Base-by-base conservation (phyloP, 805 yeast genomes). In the Saccharomycopsis vini region DNA sequence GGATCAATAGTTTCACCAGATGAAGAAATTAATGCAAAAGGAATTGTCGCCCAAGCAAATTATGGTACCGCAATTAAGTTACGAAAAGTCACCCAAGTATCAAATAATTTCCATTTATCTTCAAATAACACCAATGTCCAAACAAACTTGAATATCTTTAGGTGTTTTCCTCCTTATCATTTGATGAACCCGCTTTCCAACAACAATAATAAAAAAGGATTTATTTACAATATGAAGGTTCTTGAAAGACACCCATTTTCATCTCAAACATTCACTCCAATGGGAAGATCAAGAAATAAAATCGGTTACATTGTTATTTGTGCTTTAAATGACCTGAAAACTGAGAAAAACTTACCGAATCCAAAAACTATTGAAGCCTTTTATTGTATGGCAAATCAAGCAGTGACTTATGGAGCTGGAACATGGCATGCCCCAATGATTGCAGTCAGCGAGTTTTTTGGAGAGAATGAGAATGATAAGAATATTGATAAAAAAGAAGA, bases 391-490 rank as follows among this genome's bases (percentile, higher is more conserved):
- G 95, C 95, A 0, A 80, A 84, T 58, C 95, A 88, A 56, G 84
- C 95, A 0, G 87, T 89, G 3, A 89, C 96, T 0, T 88, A 88
- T 59, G 94, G 88, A 0, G 75, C 72, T 5, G 72, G 82, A 1
- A 75, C 81, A 3, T 89, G 97, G 97, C 97, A 89, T 59, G 95
- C 97, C 0, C 97, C 97, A 3, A 89, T 89, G 97, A 81, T 90
- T 19, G 90, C 86, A 2, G 21, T 47, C 3, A 20, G 41, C 13
- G 28, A 43, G 20, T 12, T 19, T 16, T 21, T 12, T 31, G n/a
- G 29, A 18, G n/a, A 33, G 22, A 12, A 16, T 36, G 12, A 24
- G 3, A 60, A 87, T 9, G 81, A 79, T 28, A 76, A 73, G 20
- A 64, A 66, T 3, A 63, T 80, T 12, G 95, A 90, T 56, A 24